Base-by-base conservation (phyloP, 129 eudicot genomes). In the Tagetes patula region DNA sequence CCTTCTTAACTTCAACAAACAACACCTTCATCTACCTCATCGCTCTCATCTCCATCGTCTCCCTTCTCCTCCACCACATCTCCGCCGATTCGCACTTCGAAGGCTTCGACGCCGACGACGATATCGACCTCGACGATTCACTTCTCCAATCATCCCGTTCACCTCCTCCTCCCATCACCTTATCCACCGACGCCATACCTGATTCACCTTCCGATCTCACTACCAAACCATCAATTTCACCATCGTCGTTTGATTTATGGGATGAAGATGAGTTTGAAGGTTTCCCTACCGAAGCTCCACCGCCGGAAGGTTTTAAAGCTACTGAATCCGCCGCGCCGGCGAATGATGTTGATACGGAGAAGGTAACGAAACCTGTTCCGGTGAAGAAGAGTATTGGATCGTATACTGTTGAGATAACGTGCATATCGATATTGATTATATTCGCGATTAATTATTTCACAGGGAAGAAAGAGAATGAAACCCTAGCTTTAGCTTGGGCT, bases 261-360 rank as follows among this genome's bases (percentile, higher is more conserved):
- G 98, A 93, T 54, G 98, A 93, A 63, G 98, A 93, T 68, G 98
- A 93, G 65, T 93, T 93, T 41, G 96, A 90, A 79, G 98, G 98
- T 5, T 66, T 93, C 30, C 96, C 96, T 6, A 20, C 65, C 53
- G 82, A 71, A 36, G 58, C 47, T 46, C 4, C 79, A 34, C 74
- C 81, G 40, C 80, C 65, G 5, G 84, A 90, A 38, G 40, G 38
- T 10, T 3, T 68, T 0, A 38, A 58, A 76, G n/a, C 10, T 67
- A 65, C 88, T 3, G 90, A 80, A 30, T 40, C 79, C 56, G 71
- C 65, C 65, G 12, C 65, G 8, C 34, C 37, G 9, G 65, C 14
- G 13, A 6, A 27, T 3, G 52, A 1, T 71, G 48, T 64, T 38
- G 70, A n/a, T 38, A 11, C 64, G 4, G 68, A 58, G 14, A 54